A percentile compares a stretch with the other conserved stretches of the same genome.
Evolutionary conservation across 2,329 filamentous ascomycete genomes (phyloP).

Genomic region (Talaromyces sp.): DNA sequence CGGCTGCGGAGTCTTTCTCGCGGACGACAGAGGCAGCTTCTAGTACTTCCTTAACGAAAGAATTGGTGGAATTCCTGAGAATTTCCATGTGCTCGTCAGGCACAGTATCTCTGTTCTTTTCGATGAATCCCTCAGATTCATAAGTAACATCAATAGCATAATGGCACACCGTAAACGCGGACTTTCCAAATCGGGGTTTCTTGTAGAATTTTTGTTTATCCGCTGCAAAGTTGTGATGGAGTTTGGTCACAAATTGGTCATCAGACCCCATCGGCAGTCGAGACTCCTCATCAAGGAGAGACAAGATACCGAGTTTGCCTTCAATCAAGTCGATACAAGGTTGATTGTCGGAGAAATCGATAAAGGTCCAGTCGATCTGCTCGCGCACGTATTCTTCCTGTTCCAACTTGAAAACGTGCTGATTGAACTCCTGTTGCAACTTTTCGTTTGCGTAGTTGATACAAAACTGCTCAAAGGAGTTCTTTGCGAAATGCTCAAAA

Average conservation of each 20-base stretch:
- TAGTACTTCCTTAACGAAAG: slow-evolving; percentile 78
- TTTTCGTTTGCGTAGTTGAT: slow-evolving; percentile 99
- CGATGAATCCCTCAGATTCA: slow-evolving; percentile 97
- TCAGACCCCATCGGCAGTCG: slow-evolving; percentile 95
- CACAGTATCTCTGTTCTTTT: slow-evolving; percentile 98
- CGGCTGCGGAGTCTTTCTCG: slow-evolving; percentile 71
- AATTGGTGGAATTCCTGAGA: slow-evolving; percentile 75
- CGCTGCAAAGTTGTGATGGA: slow-evolving; percentile 85
- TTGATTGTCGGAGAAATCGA: slow-evolving; percentile 98
- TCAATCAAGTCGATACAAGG: slow-evolving; percentile 98
- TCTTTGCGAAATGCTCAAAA: slow-evolving; percentile 98
- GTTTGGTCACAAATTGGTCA: slow-evolving; percentile 92
- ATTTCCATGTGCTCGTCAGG: slow-evolving; percentile 98
- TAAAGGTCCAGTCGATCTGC: slow-evolving; percentile 98
- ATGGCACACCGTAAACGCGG: slow-evolving; percentile 95
- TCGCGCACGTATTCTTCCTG: slow-evolving; percentile 96
- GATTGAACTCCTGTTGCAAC: slow-evolving; percentile 97
- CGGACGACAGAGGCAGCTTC: slow-evolving; percentile 80
- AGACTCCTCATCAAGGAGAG: slow-evolving; percentile 92
- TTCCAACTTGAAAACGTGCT: slow-evolving; percentile 98
- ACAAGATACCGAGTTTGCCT: slow-evolving; percentile 88
- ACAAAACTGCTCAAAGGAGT: slow-evolving; percentile 99
- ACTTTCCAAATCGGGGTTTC: slow-evolving; percentile 96
- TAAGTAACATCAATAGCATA: slow-evolving; percentile 98
- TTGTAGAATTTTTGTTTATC: slow-evolving; percentile 98